Evolutionary conservation across 139 green algal genomes (phyloP), one percentile per base, ranked within the genome.

Genomic region (Zygnema cylindricum): DNA sequence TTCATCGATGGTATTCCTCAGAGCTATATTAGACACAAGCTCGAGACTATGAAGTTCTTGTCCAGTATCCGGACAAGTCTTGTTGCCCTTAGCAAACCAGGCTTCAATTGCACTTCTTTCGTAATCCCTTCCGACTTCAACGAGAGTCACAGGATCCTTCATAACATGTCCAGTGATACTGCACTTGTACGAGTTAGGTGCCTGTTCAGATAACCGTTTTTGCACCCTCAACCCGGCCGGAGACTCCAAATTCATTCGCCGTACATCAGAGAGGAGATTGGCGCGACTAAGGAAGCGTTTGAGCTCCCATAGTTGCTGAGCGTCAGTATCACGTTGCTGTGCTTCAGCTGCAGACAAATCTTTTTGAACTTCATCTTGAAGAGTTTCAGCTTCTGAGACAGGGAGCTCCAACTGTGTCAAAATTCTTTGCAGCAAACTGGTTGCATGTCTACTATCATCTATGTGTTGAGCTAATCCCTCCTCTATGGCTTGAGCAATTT

Each of bases 101-200:
- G 77, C 30, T 16, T 87, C 39, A 49, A 93, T 91, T 25, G 49
- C 43, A 35, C 41, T 75, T 11, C 91, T 49, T 1, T 93, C 90
- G 54, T 91, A 93, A 7, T 88, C 92, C 25, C 90, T 69, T 0
- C 91, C 88, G 0, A 88, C 88, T 69, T 93, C 88, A 43, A 87
- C 83, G n/a, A 92, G 78, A 35, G 87, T 42, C 1, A 92, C 91
- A 25, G 91, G 91, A 73, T 93, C 88, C 32, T 76, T n/a, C 91
- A 93, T 93, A 21, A 92, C 39, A 30, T 85, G 36, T 1, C 88
- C 43, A 25, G 83, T 86, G n/a, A 93, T 87, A 41, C 84, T 83
- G 88, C 84, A 89, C 55, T 82, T 83, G 40, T 89, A 92, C 1
- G 2, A 41, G 25, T 84, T 73, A 54, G 85, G 71, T 7, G 81